Evolutionary conservation across 2,329 filamentous ascomycete species (phyloP).

Genomic region (Monosporascus sp.): DNA sequence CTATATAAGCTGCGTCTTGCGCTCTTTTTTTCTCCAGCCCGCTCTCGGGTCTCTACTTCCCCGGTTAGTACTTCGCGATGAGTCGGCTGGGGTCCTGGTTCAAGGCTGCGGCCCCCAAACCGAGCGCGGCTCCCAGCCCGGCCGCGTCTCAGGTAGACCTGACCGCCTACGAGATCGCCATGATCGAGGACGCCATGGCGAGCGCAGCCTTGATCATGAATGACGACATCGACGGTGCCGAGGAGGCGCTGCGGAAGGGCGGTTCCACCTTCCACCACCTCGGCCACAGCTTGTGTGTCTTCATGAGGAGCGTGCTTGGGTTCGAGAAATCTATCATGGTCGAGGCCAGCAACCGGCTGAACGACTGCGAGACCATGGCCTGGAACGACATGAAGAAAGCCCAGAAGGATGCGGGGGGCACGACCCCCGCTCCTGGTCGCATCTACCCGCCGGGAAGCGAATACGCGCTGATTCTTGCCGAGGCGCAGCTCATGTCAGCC

Average conservation of each 20-base stretch:
- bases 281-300: conserved; percentile 73
- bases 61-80: conserved; percentile 29
- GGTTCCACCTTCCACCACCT: conserved; percentile 85
- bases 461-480: conserved; percentile 76
- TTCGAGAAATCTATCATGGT: conserved; percentile 91
- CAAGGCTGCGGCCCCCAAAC: conserved; percentile 34
- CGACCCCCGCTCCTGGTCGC: conserved; percentile 27
- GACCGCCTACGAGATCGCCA: conserved; percentile 40
- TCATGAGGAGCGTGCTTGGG: conserved; percentile 80
- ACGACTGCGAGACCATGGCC: conserved; percentile 70
- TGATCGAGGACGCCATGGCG: conserved; percentile 56
- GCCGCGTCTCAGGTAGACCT: conserved; percentile 27
- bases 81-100: conserved; percentile 48
- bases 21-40: not conserved
- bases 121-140: conserved; percentile 27
- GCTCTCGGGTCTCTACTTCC: conserved; percentile 1
- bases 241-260: conserved; percentile 64
- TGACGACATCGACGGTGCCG: conserved; percentile 83
- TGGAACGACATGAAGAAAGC: conserved; percentile 72
- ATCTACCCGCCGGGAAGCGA: conserved; percentile 82
- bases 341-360: conserved; percentile 68
- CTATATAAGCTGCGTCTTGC: not conserved
- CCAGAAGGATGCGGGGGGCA: conserved; percentile 50
- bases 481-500: conserved; percentile 84
- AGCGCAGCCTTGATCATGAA: conserved; percentile 74